Base-by-base conservation (phyloP, 257 asterid species). In the Nicotiana knightiana region DNA sequence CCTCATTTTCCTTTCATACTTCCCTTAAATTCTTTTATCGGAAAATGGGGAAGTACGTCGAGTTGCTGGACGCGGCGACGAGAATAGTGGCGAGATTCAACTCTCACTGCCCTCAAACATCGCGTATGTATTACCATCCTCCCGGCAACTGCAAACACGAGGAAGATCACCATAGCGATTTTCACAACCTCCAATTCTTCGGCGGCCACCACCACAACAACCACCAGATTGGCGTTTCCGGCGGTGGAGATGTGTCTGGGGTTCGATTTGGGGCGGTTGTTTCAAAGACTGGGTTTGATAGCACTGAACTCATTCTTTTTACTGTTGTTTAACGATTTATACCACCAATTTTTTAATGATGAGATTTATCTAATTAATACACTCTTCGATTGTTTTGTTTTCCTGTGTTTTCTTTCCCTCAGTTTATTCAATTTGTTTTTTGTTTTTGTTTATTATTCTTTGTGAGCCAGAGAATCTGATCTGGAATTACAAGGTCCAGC, bases 81-180 rank as follows among this genome's bases (percentile, higher is more conserved):
- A 90, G 93, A 80, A 81, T 87, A 17, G 88, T 24, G 35, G 84
- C 87, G 24, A 89, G 96, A 83, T 89, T 91, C 79, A 90, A 91
- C 55, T 90, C 96, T 16, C 93, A 91, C 89, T 91, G 93, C 83
- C 96, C 93, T 24, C 96, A 91, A 37, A 90, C 96, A 51, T 93
- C 91, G 64, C 89, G 96, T 75, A 89, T 90, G 93, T 91, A 91
- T 73, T 91, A 91, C 83, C 96, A 91, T 81, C 93, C 96, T 8
- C 96, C 96, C 6, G 54, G 83, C 0, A 76, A 48, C 2, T 73
- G 57, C 57, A 73, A 79, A 4, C 30, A 24, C 71, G 85, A 81
- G 1, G 85, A 67, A 3, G 13, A 6, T 75, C 62, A 24, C 68
- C 48, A 9, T 51, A 43, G 33, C 64, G 53, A 28, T 64, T 21